Conservation (phyloP, 2,329 filamentous ascomycete genomes). For the Penicillium nordicum region DNA sequence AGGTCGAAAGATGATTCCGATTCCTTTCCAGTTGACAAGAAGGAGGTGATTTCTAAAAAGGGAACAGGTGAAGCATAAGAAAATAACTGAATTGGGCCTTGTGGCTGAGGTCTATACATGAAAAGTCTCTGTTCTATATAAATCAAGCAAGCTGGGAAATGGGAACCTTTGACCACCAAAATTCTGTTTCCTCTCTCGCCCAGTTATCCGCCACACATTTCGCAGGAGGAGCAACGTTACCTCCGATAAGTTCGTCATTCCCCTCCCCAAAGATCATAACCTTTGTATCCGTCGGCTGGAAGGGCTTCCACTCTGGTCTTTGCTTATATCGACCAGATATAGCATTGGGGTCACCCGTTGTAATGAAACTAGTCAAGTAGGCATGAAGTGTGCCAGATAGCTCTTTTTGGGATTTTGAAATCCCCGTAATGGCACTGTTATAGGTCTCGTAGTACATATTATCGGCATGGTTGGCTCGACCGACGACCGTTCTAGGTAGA, state of each 20-base stretch:
- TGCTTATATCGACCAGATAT: constrained; percentile 25
- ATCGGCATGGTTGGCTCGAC: constrained; percentile 49
- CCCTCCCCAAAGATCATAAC: constrained; percentile 49
- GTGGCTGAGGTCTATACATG: not conserved
- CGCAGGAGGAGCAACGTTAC: constrained; percentile 39
- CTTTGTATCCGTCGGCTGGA: constrained; percentile 26
- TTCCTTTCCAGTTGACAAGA: no score
- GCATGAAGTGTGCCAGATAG: constrained; percentile 46
- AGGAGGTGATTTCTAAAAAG: no score
- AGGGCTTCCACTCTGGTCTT: constrained; percentile 39
- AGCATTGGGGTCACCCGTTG: constrained; percentile 46
- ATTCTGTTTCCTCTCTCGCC: constrained; percentile 46
- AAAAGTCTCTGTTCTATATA: not conserved
- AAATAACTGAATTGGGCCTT: not conserved
- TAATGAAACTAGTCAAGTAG: constrained; percentile 51
- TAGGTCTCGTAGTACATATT: constrained; percentile 50
- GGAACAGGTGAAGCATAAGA: not conserved
- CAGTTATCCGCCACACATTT: constrained; percentile 42
- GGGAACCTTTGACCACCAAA: constrained; percentile 43
- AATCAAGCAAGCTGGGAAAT: constrained; percentile 26
- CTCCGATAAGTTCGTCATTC: constrained; percentile 50
- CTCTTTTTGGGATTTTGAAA: constrained; percentile 43
- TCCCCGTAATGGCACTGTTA: constrained; percentile 32
- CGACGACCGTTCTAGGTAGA: constrained; percentile 42
- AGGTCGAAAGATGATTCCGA: no score